Base-by-base conservation (phyloP, 2,329 filamentous ascomycete species). In the Sphaerostilbella broomeana region DNA sequence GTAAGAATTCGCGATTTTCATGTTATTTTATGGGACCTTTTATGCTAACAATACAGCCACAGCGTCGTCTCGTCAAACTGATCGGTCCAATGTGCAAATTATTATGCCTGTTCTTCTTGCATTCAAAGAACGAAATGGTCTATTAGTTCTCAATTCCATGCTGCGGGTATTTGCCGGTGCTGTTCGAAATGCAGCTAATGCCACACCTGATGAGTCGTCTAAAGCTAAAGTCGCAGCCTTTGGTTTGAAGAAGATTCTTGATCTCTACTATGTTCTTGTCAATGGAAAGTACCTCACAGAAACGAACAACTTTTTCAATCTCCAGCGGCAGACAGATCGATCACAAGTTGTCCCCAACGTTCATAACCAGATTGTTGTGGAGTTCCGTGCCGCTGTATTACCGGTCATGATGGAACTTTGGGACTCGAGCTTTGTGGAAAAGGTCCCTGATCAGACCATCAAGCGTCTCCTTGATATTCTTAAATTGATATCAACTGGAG, bases 401-500 rank as follows among this genome's bases (percentile, higher is more conserved):
- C 86, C 88, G 1, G 77, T 83, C 31, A 74, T 92, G 27, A 75
- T 76, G 41, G 74, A 81, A 32, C 74, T 97, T 19, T 98, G 92
- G 94, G 80, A 86, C 49, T 94, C 88, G 1, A 70, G 79, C 18
- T 77, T 94, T 33, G 77, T 92, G 13, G 87, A 95, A 51, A 89
- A 86, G 52, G 77, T 87, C 1, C 80, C 84, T 3, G 81, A 80
- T 17, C 73, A 79, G 16, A 84, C 89, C 28, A 77, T 92, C 13
- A 84, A 86, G 50, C 82, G 79, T 38, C 69, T 95, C 11, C 78
- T 97, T 44, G 84, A 88, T 21, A 90, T 95, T 32, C 68, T 98
- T 42, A 86, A 85, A 51, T 77, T 77, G 5, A 81, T 94, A 12
- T 74, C 88, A 9, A 74, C 79, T 42, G 84, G 77, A n/a, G 87